Conservation (phyloP, 345 rosid species). For the Camelina hispida region DNA sequence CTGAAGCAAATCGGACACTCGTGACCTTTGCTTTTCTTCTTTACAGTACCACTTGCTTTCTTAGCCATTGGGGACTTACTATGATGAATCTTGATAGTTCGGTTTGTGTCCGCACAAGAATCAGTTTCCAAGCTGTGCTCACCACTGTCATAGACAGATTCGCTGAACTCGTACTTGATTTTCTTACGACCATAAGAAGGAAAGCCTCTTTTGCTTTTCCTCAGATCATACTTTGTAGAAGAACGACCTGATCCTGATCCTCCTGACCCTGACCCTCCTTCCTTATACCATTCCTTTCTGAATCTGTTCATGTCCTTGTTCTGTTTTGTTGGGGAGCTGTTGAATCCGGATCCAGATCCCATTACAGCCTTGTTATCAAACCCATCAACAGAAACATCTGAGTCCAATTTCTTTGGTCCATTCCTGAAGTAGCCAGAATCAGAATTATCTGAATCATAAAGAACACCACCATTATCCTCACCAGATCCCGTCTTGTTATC, state of each 20-base stretch:
- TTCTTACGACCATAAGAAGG: slow-evolving; percentile 47
- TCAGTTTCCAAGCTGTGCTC: slow-evolving; percentile 60
- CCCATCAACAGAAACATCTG: slow-evolving; percentile 60
- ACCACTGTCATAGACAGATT: slow-evolving; percentile 55
- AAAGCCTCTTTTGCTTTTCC: slow-evolving; percentile 50
- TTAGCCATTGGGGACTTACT: slow-evolving; percentile 46
- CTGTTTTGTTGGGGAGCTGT: slow-evolving; percentile 44
- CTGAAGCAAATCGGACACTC: slow-evolving; percentile 90
- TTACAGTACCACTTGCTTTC: slow-evolving; percentile 47
- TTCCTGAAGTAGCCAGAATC: slow-evolving; percentile 74
- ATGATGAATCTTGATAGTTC: slow-evolving; percentile 37
- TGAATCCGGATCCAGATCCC: slow-evolving; percentile 51
- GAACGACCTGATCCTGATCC: slow-evolving; percentile 47
- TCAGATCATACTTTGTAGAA: slow-evolving; percentile 49
- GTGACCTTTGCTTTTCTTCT: slow-evolving; percentile 70
- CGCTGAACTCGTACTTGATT: slow-evolving; percentile 49
- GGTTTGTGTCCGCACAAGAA: slow-evolving; percentile 49
- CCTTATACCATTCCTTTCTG: slow-evolving; percentile 40
- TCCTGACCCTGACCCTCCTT: slow-evolving; percentile 28
- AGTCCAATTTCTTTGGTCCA: slow-evolving; percentile 66
- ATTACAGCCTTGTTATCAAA: slow-evolving; percentile 37
- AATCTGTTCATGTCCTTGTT: slow-evolving; percentile 50
- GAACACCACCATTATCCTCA: slow-evolving; percentile 36
- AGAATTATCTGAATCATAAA: slow-evolving; percentile 57
- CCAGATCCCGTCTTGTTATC: slow-evolving; percentile 41